These are phyloP conservation scores for Physcomitrellopsis africana DNA, from an alignment of 225 moss, liverwort and hornwort genomes.

Conservation along the genomic window DNA sequence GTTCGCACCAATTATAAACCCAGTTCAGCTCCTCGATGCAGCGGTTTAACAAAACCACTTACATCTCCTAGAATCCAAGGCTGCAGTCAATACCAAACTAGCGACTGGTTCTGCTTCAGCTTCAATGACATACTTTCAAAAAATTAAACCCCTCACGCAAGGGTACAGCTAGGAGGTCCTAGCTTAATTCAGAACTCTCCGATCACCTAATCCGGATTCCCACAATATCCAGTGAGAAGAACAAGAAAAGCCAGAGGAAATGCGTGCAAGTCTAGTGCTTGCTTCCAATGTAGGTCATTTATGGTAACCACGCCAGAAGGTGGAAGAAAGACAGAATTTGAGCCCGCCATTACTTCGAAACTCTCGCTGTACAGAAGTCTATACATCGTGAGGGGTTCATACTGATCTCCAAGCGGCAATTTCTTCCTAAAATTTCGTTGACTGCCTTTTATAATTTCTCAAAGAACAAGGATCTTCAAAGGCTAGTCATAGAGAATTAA, in stretches of 20 bases:
- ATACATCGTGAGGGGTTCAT: constrained; percentile 28
- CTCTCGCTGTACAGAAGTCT: constrained; percentile 21
- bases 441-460: constrained; percentile 14
- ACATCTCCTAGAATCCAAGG: constrained; percentile 17
- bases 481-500: background rate
- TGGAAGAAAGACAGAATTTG: background rate
- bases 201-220: constrained; percentile 46
- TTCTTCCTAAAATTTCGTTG: background rate
- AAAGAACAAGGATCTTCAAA: constrained; percentile 34
- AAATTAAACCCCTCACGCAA: background rate
- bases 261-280: constrained; percentile 10
- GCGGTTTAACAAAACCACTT: background rate
- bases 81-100: too few species aligned
- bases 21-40: constrained; percentile 25
- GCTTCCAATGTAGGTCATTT: constrained; percentile 33
- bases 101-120: background rate
- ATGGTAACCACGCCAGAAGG: constrained; percentile 23
- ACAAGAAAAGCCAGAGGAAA: constrained; percentile 27
- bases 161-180: background rate
- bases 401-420: constrained; percentile 15
- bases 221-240: constrained; percentile 31
- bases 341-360: constrained; percentile 43
- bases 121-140: background rate
- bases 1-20: background rate
- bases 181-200: constrained; percentile 19